These are phyloP conservation scores for Flueggea neowawraea DNA, from an alignment of 441 rosid genomes.

Conservation along the genomic window DNA sequence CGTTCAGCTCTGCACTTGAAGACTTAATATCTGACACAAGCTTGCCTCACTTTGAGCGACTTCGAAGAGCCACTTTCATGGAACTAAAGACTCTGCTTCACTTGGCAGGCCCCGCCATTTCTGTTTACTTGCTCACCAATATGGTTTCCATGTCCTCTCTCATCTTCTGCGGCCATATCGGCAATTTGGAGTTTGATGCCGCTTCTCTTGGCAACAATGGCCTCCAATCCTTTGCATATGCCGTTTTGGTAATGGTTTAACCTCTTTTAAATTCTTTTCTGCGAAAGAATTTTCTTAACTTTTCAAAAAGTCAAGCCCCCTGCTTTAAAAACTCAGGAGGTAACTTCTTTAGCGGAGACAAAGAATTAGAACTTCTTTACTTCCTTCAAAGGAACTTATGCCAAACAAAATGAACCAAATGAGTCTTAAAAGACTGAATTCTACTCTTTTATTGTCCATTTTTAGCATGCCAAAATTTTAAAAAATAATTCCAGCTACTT, in stretches of 20 bases:
- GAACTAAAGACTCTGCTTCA: conserved; percentile 47
- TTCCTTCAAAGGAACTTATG: too few species aligned
- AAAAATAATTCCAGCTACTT: neutral
- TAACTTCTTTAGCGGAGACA: too few species aligned
- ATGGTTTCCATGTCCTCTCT: conserved; percentile 49
- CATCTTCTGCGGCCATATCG: conserved; percentile 51
- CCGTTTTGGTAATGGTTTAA: conserved; percentile 50
- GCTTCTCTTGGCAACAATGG: conserved; percentile 32
- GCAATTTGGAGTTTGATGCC: conserved; percentile 32
- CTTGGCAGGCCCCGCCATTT: conserved; percentile 53
- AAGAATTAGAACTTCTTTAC: too few species aligned
- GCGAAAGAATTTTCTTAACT: too few species aligned
- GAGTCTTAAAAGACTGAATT: too few species aligned
- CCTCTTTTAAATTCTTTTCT: too few species aligned
- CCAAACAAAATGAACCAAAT: too few species aligned
- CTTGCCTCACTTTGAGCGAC: conserved; percentile 28
- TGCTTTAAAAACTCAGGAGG: too few species aligned
- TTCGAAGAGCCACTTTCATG: conserved; percentile 40
- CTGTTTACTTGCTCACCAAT: conserved; percentile 52
- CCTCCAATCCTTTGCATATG: conserved; percentile 43
- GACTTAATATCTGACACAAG: conserved; percentile 31
- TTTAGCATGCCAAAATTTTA: too few species aligned
- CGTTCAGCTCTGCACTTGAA: conserved; percentile 31
- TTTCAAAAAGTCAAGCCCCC: too few species aligned
- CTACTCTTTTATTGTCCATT: too few species aligned